Evolutionary conservation across 2,329 filamentous ascomycete genomes (phyloP).

Genomic region (Xylaria sp.): DNA sequence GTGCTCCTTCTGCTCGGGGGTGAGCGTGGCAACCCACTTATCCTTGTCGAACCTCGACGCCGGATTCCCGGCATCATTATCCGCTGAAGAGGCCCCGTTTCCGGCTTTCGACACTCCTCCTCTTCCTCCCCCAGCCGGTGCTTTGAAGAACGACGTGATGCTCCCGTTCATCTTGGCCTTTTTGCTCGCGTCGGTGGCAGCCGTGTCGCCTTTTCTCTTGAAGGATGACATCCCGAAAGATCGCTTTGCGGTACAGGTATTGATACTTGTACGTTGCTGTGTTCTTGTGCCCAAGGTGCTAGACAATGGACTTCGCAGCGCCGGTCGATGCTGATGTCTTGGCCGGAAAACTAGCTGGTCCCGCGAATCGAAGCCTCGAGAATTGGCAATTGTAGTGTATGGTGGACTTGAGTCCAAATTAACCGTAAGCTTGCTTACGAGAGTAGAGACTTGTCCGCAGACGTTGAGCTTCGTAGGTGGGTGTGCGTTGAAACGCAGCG

Average conservation of each 20-base stretch:
- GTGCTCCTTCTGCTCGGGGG: slow-evolving; percentile 79
- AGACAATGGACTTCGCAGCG: neutral
- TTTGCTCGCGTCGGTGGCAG: slow-evolving; percentile 66
- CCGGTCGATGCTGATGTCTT: neutral
- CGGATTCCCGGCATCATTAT: slow-evolving; percentile 37
- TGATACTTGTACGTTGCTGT: neutral
- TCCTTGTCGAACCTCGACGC: slow-evolving; percentile 79
- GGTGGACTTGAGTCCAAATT: too few relatives aligned
- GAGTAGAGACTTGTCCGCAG: neutral
- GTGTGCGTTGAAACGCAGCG: neutral
- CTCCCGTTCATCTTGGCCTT: slow-evolving; percentile 76
- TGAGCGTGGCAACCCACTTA: slow-evolving; percentile 84
- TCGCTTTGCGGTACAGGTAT: slow-evolving; percentile 1
- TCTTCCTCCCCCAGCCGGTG: slow-evolving; percentile 42
- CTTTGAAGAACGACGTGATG: slow-evolving; percentile 89
- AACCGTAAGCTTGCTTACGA: too few relatives aligned
- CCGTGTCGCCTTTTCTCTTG: slow-evolving; percentile 69
- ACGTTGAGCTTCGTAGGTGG: neutral
- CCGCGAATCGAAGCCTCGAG: neutral
- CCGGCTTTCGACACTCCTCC: neutral
- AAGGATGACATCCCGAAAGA: slow-evolving; percentile 56
- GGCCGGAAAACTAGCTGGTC: neutral
- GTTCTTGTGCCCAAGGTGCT: neutral
- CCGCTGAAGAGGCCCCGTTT: slow-evolving; percentile 10
- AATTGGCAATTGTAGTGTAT: neutral